phyloP scores from a whole-genome alignment of 2,329 filamentous ascomycete species.

The Microdochium trichocladiopsis region DNA sequence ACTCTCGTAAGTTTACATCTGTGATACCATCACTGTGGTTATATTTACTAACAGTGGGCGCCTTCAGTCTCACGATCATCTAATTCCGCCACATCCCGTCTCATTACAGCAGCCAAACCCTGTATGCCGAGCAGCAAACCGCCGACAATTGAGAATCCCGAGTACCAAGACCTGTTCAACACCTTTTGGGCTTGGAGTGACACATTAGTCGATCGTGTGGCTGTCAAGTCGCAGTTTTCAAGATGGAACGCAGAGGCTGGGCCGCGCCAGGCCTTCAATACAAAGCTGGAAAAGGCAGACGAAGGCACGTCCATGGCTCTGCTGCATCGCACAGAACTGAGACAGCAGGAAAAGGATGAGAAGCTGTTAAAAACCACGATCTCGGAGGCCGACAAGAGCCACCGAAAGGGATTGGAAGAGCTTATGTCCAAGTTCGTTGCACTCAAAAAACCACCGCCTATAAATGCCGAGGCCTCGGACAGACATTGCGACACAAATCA shows the following conservation, averaged over 20 bases:
- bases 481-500: background rate
- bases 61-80: background rate
- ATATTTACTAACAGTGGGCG: no score
- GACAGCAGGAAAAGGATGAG: background rate
- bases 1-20: no score
- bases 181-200: no score
- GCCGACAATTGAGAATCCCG: background rate
- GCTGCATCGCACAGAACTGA: background rate
- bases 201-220: no score
- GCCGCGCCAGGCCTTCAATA: background rate
- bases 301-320: background rate
- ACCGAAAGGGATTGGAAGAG: background rate
- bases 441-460: background rate
- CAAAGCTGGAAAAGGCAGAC: background rate
- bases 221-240: no score
- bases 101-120: background rate
- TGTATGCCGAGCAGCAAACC: background rate
- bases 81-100: background rate
- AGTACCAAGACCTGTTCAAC: no score
- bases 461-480: background rate
- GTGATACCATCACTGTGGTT: no score
- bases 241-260: no score
- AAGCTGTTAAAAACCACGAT: no score
- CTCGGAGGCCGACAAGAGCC: background rate
- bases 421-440: background rate